Base-by-base conservation (phyloP, 805 yeast species). In the Candida nanaspora region DNA sequence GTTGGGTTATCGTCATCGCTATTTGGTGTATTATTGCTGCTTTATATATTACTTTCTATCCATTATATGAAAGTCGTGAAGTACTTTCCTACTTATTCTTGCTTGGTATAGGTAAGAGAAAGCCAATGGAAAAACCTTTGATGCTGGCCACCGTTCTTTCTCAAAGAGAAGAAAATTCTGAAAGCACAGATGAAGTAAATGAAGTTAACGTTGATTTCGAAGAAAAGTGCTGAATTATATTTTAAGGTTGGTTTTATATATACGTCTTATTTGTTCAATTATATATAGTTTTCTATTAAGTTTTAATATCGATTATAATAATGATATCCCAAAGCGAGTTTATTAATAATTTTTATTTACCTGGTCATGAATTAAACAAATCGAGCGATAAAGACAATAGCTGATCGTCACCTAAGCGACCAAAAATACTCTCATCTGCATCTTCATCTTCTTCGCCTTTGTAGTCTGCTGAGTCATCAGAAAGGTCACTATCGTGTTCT, bases 31-130 rank as follows among this genome's bases (percentile, higher is more conserved):
- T 65, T 44, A 46, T 56, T 33, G 61, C 73, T 0, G 46, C 47
- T 9, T 57, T 59, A 34, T 55, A 66, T 40, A 75, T 72, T 38
- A 59, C 72, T 1, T 42, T 74, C 13, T 70, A 65, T 25, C 80
- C 80, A n/a, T 40, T 73, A 21, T 62, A 57, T 50, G 76, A 74
- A 50, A 72, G 76, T 25, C 50, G 64, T 33, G 54, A 47, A 8
- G 51, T 39, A 5, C 40, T 59, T 34, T 6, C 21, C n/a, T 23
- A 18, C 19, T 35, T 35, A 18, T 35, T 35, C 22, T 11, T 35
- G 18, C 23, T 35, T 22, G 29, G 16, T 18, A 22, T 25, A 6
- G 38, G 38, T 16, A 35, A 27, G 21, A 35, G 32, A 23, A 35
- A 35, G 20, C 29, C 30, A 7, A 23, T 23, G 30, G 23, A 6